Percentiles rank a stretch among this genome's conserved stretches.
Conservation (phyloP, 2,329 filamentous ascomycete species). For the Scopulariopsis brevicaulis region DNA sequence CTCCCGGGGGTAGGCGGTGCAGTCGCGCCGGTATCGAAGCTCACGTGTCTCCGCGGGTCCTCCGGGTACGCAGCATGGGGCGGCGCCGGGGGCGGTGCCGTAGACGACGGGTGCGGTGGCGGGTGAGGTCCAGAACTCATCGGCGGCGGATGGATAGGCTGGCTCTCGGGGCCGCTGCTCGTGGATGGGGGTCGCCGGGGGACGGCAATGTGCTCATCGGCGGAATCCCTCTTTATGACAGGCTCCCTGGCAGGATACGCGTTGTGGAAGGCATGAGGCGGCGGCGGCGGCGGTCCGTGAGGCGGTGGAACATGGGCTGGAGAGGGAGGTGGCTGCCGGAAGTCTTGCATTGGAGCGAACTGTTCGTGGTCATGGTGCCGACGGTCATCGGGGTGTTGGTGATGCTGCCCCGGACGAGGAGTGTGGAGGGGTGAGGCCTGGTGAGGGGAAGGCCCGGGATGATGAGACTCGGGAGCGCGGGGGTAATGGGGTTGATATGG, state of each 20-base stretch:
- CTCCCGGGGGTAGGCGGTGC: conserved; percentile 31
- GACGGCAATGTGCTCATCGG: conserved; percentile 32
- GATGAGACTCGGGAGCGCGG: conserved; percentile 9
- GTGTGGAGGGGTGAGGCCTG: conserved; percentile 14
- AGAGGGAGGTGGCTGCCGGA: conserved; percentile 23
- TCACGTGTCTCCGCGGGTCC: conserved; percentile 38
- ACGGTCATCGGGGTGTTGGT: conserved; percentile 34
- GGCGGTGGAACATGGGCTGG: conserved; percentile 3
- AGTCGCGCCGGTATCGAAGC: conserved; percentile 34
- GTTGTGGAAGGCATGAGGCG: conserved; percentile 10
- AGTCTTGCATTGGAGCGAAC: conserved; percentile 43
- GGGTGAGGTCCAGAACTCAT: conserved; percentile 16
- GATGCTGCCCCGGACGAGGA: conserved; percentile 16
- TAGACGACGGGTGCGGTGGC: conserved; percentile 10
- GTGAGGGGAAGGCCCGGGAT: conserved; percentile 9
- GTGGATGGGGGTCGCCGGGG: conserved; percentile 39
- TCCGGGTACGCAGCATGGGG: conserved; percentile 26
- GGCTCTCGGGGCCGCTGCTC: conserved; percentile 25
- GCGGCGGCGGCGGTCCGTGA: conserved; percentile 1
- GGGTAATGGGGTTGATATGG: conserved; percentile 23
- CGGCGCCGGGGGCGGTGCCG: conserved; percentile 7
- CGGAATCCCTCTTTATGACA: conserved; percentile 44
- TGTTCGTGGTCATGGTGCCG: conserved; percentile 45
- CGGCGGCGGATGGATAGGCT: conserved; percentile 12
- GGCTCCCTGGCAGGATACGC: conserved; percentile 29